Evolutionary conservation across 371 early-diverging fungal species (phyloP).

Genomic region (Conidiobolus incongruus): DNA sequence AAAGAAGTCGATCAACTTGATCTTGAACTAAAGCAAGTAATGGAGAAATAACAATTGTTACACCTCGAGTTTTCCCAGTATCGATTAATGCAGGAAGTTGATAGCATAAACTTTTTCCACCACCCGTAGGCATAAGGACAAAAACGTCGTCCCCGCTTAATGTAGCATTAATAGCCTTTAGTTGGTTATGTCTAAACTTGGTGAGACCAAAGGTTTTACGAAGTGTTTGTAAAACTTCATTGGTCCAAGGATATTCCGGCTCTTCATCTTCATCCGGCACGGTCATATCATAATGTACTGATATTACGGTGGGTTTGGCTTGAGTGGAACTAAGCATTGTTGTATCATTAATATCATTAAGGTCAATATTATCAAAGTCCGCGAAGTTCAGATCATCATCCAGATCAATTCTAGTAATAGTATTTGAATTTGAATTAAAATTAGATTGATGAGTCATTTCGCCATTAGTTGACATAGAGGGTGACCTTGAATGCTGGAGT

Average conservation of each 20-base stretch:
- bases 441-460: too few species aligned
- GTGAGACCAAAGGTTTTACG: constrained; percentile 10
- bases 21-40: constrained; percentile 94
- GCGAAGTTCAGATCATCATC: too few species aligned
- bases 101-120: constrained; percentile 97
- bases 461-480: too few species aligned
- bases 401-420: too few species aligned
- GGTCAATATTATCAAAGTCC: too few species aligned
- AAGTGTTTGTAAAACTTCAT: constrained; percentile 52
- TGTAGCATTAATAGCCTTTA: constrained; percentile 82
- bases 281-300: too few species aligned
- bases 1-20: constrained; percentile 71
- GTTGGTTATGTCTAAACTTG: constrained; percentile 74
- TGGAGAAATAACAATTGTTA: constrained; percentile 95
- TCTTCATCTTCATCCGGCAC: too few species aligned
- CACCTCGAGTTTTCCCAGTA: constrained; percentile 37
- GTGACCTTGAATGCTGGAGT: too few species aligned
- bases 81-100: constrained; percentile 80
- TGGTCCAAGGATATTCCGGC: constrained; percentile 41
- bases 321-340: too few species aligned
- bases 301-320: too few species aligned
- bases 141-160: constrained; percentile 81
- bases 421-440: too few species aligned
- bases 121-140: constrained; percentile 99
- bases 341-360: too few species aligned